phyloP scores from a whole-genome alignment of 1,284 basidiomycete genomes.

The Ceraceosorus guamensis region DNA sequence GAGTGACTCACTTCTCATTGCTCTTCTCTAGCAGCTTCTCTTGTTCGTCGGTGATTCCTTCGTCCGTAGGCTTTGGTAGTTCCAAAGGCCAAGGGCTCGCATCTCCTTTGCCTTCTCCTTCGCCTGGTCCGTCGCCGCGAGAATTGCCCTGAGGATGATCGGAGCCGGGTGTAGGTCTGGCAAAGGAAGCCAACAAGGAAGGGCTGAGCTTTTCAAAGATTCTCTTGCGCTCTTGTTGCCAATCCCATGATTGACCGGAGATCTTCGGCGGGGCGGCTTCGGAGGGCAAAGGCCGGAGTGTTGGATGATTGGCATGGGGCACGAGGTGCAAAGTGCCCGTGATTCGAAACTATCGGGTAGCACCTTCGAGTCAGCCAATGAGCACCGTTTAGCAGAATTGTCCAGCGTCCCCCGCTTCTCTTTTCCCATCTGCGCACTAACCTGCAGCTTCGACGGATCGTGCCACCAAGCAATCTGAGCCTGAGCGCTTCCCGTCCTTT shows the following conservation, averaged over 20 bases:
- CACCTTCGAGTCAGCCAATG: neutral
- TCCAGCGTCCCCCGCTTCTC: too few species aligned
- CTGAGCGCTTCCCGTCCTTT: conserved; percentile 21
- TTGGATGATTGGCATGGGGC: conserved; percentile 21
- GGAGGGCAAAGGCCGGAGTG: conserved; percentile 19
- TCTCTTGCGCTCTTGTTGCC: conserved; percentile 46
- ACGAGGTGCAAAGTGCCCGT: conserved; percentile 45
- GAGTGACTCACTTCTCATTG: conserved; percentile 30
- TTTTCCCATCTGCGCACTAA: conserved; percentile 1
- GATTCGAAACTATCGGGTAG: conserved; percentile 33
- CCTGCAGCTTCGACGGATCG: conserved; percentile 39
- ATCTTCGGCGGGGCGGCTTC: conserved; percentile 22
- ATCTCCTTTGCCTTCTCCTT: conserved; percentile 9
- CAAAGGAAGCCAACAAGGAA: conserved; percentile 48
- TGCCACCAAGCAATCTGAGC: conserved; percentile 50
- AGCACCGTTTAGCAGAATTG: too few species aligned
- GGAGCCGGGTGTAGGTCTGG: conserved; percentile 46
- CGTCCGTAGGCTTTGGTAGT: conserved; percentile 24
- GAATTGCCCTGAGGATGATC: conserved; percentile 21
- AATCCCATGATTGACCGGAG: conserved; percentile 35
- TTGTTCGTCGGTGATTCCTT: conserved; percentile 38
- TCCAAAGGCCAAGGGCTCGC: conserved; percentile 33
- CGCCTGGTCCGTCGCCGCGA: conserved; percentile 11
- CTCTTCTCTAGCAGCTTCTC: conserved; percentile 36
- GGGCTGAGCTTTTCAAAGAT: conserved; percentile 48